phyloP scores from a whole-genome alignment of 2,329 filamentous ascomycete species.

The Fusarium phyllophilum region DNA sequence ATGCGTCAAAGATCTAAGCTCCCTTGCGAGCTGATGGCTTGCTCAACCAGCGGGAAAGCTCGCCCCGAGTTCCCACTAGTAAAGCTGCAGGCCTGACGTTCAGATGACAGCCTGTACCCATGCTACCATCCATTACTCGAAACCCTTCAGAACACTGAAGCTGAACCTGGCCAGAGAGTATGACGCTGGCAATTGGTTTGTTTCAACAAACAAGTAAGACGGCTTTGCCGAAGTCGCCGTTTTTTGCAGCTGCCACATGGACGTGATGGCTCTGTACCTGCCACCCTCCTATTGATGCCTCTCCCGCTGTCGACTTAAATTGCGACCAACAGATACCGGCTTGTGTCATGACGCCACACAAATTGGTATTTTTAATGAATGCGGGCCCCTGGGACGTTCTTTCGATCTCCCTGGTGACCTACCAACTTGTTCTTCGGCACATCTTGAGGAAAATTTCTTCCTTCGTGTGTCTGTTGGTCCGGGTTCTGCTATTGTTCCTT shows the following conservation, averaged over 20 bases:
- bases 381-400: conserved; percentile 14
- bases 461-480: conserved; percentile 37
- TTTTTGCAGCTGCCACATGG: conserved; percentile 29
- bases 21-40: conserved; percentile 12
- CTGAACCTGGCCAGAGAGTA: neutral
- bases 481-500: conserved; percentile 26
- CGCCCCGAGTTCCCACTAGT: conserved; percentile 16
- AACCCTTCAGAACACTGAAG: neutral
- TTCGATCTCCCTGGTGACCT: conserved; percentile 7
- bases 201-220: neutral
- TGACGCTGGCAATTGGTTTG: conserved; percentile 4
- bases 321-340: conserved; percentile 18
- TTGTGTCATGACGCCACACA: conserved; percentile 40
- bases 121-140: conserved; percentile 7
- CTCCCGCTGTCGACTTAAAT: conserved; percentile 20
- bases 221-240: conserved; percentile 13
- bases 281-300: conserved; percentile 17
- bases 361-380: conserved; percentile 6
- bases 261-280: conserved; percentile 14
- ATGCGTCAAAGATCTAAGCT: conserved; percentile 23
- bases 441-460: conserved; percentile 28
- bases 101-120: conserved; percentile 17
- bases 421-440: conserved; percentile 36
- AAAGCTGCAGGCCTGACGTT: conserved; percentile 6
- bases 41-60: conserved; percentile 12